Base-by-base conservation (phyloP, 306 rosid species). In the Styphnolobium japonicum region DNA sequence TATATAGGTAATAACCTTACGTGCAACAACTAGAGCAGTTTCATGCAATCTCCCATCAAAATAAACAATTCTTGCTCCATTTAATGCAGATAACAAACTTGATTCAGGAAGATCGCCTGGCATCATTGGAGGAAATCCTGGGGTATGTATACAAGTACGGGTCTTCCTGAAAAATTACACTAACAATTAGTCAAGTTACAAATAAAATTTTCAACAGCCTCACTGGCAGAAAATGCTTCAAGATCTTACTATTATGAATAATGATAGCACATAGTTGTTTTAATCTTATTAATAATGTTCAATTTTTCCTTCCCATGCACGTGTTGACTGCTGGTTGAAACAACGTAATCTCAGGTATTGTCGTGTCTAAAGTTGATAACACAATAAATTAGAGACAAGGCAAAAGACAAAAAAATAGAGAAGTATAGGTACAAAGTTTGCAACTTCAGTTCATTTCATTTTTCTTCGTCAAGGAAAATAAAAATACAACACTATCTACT, bases 121-220 rank as follows among this genome's bases (percentile, higher is more conserved):
- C 64, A 36, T 33, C 98, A 92, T 82, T 21, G 90, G 85, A 90
- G 98, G 98, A 90, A 82, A 88, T 77, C 98, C 98, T 3, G 96
- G 87, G 71, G 98, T 92, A 77, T 82, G 87, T 60, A 95, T 88
- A 67, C 98, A 92, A 62, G 98, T 95, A 3, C 98, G 98, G 56
- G 97, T 90, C 58, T 87, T 90, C 82, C 98, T 95, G 77, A 85
- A 79, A 80, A 63, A 25, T 48, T 72, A 27, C 31, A 58, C 42
- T 61, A 15, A 58, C 45, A 65, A 78, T 57, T 55, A 75, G 46
- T 64, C 29, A 72, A 82, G 36, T 73, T 51, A 46, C 29, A 75
- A 63, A 67, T 64, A 73, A 51, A 45, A 68, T 34, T 66, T 73
- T 40, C 73, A 65, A 42, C 37, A 66, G 14, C 73, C 12, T n/a